phyloP scores from a whole-genome alignment of 2,329 filamentous ascomycete species.

The Alternaria ventricosa region DNA sequence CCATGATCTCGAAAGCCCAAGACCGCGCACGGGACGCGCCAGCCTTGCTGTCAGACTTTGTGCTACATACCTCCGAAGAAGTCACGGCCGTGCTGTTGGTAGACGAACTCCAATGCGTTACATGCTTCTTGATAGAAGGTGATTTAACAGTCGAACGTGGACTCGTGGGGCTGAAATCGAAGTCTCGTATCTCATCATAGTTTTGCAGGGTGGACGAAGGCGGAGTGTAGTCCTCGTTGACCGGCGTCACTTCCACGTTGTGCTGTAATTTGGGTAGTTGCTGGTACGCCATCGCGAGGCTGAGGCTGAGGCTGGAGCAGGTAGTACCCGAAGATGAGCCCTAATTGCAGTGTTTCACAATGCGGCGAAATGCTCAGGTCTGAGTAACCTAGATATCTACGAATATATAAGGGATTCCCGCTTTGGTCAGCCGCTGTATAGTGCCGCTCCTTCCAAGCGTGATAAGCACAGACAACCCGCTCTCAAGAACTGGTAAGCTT shows the following conservation, averaged over 20 bases:
- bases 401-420: neutral
- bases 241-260: slow-evolving; percentile 2
- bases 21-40: slow-evolving; percentile 5
- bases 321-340: neutral
- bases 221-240: slow-evolving; percentile 2
- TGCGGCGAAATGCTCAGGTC: neutral
- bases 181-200: slow-evolving; percentile 8
- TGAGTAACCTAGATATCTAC: neutral
- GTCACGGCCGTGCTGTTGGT: slow-evolving; percentile 10
- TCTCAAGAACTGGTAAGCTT: slow-evolving; percentile 1
- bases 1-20: slow-evolving; percentile 18
- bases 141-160: slow-evolving; percentile 1
- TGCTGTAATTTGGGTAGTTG: slow-evolving; percentile 8
- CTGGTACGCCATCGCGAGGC: slow-evolving; percentile 8
- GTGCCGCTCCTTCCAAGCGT: neutral
- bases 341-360: neutral
- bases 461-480: slow-evolving; percentile 3
- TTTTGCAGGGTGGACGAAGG: slow-evolving; percentile 3
- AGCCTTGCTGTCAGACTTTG: slow-evolving; percentile 8
- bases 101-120: slow-evolving; percentile 10
- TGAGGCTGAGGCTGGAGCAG: neutral
- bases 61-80: slow-evolving; percentile 12
- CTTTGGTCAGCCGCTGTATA: neutral
- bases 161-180: slow-evolving; percentile 9
- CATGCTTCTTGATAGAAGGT: slow-evolving; percentile 10